phyloP scores from a whole-genome alignment of 495 filamentous ascomycete species.

The Acidiella bohemica region DNA sequence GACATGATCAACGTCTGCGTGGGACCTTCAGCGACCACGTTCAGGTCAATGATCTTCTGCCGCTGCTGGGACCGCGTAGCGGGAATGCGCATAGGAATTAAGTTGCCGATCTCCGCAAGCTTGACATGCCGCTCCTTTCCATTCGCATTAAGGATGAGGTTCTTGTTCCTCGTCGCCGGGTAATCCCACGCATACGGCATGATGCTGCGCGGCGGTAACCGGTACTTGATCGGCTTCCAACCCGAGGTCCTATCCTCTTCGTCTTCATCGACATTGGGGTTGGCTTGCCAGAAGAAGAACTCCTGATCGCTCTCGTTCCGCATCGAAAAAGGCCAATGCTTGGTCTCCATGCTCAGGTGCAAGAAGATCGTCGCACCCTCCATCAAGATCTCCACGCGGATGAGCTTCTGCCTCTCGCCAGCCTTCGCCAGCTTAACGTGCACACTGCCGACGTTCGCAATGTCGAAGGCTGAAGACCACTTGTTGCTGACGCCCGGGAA shows the following conservation, averaged over 20 bases:
- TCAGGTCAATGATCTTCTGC: conserved; percentile 85
- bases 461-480: conserved; percentile 97
- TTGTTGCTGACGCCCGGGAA: conserved; percentile 93
- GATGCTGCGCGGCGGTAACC: conserved; percentile 86
- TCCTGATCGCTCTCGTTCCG: conserved; percentile 93
- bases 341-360: conserved; percentile 75
- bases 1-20: conserved; percentile 87
- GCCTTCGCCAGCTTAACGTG: conserved; percentile 88
- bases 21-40: conserved; percentile 84
- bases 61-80: conserved; percentile 41
- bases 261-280: conserved; percentile 66
- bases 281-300: conserved; percentile 86
- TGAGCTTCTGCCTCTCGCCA: conserved; percentile 74
- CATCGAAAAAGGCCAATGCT: conserved; percentile 97
- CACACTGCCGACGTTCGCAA: conserved; percentile 78
- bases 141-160: conserved; percentile 66
- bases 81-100: conserved; percentile 75
- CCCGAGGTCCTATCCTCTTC: conserved; percentile 62
- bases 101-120: conserved; percentile 88
- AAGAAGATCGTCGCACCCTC: conserved; percentile 88
- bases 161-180: conserved; percentile 89
- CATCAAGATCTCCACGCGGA: conserved; percentile 78
- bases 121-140: conserved; percentile 79
- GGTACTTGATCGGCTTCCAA: conserved; percentile 83
- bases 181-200: conserved; percentile 99